A percentile compares a stretch with the other conserved stretches of the same genome.
These are phyloP conservation scores for Oryza meridionalis DNA, from an alignment of 176 grass and related monocot species.

Conservation along the genomic window DNA sequence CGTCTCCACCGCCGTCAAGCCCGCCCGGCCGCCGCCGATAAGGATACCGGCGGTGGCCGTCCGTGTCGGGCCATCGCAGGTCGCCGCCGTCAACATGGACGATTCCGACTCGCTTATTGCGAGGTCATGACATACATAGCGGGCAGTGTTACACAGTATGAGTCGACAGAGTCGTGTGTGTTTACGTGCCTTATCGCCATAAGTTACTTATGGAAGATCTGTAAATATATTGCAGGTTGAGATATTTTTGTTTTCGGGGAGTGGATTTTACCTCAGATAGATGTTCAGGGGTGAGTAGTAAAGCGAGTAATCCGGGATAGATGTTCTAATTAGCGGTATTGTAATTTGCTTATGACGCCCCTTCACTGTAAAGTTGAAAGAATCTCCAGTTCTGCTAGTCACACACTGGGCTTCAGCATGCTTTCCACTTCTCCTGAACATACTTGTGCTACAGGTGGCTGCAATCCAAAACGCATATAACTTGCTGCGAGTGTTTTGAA, in stretches of 20 bases:
- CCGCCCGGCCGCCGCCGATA: conserved; percentile 39
- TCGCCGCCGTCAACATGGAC: conserved; percentile 68
- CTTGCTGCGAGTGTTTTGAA: not conserved
- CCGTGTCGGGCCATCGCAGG: conserved; percentile 73
- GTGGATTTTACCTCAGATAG: conserved; percentile 49
- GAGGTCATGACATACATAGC: conserved; percentile 45
- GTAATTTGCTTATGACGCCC: conserved; percentile 47
- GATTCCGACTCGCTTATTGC: conserved; percentile 53
- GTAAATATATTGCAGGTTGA: conserved; percentile 70
- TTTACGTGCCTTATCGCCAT: conserved; percentile 27
- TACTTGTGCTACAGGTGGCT: not conserved
- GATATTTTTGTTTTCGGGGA: conserved; percentile 15
- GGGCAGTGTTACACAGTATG: not conserved
- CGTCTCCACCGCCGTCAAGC: conserved; percentile 32
- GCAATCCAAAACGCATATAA: not conserved
- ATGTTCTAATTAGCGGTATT: conserved; percentile 29
- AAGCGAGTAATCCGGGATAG: conserved; percentile 38
- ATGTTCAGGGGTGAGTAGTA: conserved; percentile 30
- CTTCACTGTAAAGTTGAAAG: conserved; percentile 35
- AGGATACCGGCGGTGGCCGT: conserved; percentile 53
- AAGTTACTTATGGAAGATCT: conserved; percentile 34
- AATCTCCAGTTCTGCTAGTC: conserved; percentile 4
- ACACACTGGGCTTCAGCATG: not conserved
- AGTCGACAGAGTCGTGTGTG: not conserved
- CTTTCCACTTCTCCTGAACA: not conserved